Evolutionary conservation across 148 eudicot genomes (phyloP).

Genomic region (Cornus kousa): DNA sequence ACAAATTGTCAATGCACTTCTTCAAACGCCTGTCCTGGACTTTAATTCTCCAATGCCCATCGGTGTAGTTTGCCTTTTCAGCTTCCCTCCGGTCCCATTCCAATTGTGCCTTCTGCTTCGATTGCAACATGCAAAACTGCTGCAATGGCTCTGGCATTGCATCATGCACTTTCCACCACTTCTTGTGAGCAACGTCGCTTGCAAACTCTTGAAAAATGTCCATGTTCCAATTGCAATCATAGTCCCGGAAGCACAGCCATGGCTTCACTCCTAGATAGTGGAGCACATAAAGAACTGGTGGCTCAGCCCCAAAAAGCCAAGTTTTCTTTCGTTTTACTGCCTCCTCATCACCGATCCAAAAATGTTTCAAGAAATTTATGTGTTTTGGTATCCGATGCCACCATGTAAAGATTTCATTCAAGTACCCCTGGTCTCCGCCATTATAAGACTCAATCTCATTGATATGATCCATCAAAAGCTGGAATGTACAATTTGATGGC

Average conservation of each 20-base stretch:
- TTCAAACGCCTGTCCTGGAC: conserved; percentile 51
- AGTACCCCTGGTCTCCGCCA: conserved; percentile 93
- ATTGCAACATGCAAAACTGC: conserved; percentile 48
- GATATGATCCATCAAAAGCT: conserved; percentile 69
- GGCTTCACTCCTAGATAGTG: conserved; percentile 87
- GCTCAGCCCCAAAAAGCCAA: conserved; percentile 65
- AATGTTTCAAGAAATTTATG: conserved; percentile 74
- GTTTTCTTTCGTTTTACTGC: conserved; percentile 52
- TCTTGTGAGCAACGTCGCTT: conserved; percentile 69
- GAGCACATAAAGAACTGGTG: conserved; percentile 69
- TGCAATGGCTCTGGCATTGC: conserved; percentile 66
- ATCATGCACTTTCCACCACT: conserved; percentile 89
- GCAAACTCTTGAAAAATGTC: conserved; percentile 74
- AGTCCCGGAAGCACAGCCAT: conserved; percentile 83
- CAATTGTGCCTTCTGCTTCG: conserved; percentile 72
- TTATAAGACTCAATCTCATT: conserved; percentile 78
- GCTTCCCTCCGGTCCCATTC: conserved; percentile 78
- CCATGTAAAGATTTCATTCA: conserved; percentile 89
- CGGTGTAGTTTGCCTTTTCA: conserved; percentile 57
- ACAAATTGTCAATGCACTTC: conserved; percentile 63
- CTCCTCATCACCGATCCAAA: conserved; percentile 83
- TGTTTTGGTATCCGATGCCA: conserved; percentile 87
- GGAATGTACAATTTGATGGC: conserved; percentile 83
- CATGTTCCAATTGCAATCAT: conserved; percentile 80
- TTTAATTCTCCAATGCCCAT: conserved; percentile 68